Evolutionary conservation across 2,329 filamentous ascomycete genomes (phyloP), one percentile per base, ranked within the genome.

Genomic region (Fusarium tanahbumbuense): DNA sequence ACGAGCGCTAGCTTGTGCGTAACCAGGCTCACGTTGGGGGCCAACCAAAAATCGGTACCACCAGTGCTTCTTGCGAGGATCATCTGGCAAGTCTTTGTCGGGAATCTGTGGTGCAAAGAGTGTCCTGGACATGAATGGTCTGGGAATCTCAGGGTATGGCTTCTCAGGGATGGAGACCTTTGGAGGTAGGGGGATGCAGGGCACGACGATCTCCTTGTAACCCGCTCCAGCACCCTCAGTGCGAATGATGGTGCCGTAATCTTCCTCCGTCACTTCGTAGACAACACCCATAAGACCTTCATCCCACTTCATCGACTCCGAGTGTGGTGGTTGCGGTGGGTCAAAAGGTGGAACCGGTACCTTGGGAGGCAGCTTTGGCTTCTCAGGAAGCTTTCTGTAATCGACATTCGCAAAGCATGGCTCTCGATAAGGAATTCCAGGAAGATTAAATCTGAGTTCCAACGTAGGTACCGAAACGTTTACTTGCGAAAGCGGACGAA

Each of bases 211-310:
- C 77, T 98, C 94, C 60, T 91, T 84, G 82, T 99, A 99, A n/a
- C 90, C 87, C 4, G 89, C 82, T 20, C 94, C 94, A 32, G 93
- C 94, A 54, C 95, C 95, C 79, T 99, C 96, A 8, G 94, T 98
- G 8, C 91, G 91, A 65, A 98, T 91, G 73, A 99, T 97, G 64
- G 88, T 92, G 9, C 90, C 87, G 78, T 93, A 99, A 81, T 99
- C 96, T 45, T 86, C 80, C 20, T 86, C 83, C 1, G 94, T 97
- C 30, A 98, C 93, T 82, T 98, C 94, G 82, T 99, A 99, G 6
- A 98, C 96, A 18, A 97, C 93, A 25, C 96, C 96, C 42, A 98
- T 88, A 4, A 99, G 86, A 7, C 93, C 93, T 75, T 94, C 94
- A 68, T 89, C 83, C 94, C 93, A 97, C 32, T 73, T 64, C 10